Percentiles rank a stretch among this genome's conserved stretches.
Conservation (phyloP, 257 asterid genomes). For the Handroanthus guayacan region DNA sequence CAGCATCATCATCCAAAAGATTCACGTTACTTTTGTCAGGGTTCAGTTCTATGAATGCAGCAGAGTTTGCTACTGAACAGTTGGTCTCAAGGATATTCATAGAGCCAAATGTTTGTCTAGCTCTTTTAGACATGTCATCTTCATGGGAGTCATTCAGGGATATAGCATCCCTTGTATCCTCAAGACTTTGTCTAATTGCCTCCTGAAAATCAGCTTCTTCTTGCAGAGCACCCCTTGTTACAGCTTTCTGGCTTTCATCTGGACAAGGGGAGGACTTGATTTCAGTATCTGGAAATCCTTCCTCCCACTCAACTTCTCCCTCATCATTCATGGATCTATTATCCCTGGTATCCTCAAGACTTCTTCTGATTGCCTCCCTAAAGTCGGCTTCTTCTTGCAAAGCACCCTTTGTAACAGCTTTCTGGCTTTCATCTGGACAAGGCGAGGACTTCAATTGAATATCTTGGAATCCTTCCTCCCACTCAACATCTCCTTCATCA, state of each 20-base stretch:
- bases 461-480: constrained; percentile 47
- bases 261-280: constrained; percentile 45
- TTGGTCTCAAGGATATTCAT: constrained; percentile 34
- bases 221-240: constrained; percentile 64
- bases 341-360: constrained; percentile 63
- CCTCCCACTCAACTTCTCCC: constrained; percentile 87
- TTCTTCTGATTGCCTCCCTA: constrained; percentile 82
- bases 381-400: constrained; percentile 71
- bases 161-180: constrained; percentile 47
- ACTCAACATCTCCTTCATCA: no score
- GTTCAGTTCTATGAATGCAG: constrained; percentile 33
- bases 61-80: constrained; percentile 39
- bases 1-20: constrained; percentile 34
- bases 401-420: constrained; percentile 57
- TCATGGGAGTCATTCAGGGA: constrained; percentile 38
- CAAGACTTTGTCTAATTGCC: constrained; percentile 78
- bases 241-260: constrained; percentile 42
- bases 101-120: constrained; percentile 39
- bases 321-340: constrained; percentile 48
- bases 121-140: constrained; percentile 36
- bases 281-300: constrained; percentile 56
- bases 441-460: constrained; percentile 48
- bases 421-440: constrained; percentile 43
- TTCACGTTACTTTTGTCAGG: constrained; percentile 32
- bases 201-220: constrained; percentile 81